A percentile compares a stretch with the other conserved stretches of the same genome.
Conservation (phyloP, 805 yeast genomes). For the Myxozyma neglecta region DNA sequence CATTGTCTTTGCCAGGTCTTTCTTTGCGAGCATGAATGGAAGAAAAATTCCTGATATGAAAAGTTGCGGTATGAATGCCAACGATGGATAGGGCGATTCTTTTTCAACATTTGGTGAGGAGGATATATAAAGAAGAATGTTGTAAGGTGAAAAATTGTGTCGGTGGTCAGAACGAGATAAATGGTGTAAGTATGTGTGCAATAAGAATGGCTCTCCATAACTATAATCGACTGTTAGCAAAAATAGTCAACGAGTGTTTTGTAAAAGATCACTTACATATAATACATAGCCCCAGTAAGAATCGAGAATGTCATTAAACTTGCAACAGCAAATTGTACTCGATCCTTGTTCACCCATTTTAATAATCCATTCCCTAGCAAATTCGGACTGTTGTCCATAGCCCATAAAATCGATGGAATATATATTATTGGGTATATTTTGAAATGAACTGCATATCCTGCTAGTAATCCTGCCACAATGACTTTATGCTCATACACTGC, state of each 20-base stretch:
- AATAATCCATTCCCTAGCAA: slow-evolving; percentile 27
- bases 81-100: slow-evolving; percentile 44
- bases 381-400: slow-evolving; percentile 26
- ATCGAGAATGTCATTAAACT: slow-evolving; percentile 48
- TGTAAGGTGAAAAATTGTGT: slow-evolving; percentile 90
- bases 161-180: slow-evolving; percentile 83
- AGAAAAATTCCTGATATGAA: slow-evolving; percentile 56
- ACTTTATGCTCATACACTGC: slow-evolving; percentile 46
- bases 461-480: slow-evolving; percentile 47
- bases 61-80: slow-evolving; percentile 85
- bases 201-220: slow-evolving; percentile 74
- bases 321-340: slow-evolving; percentile 47
- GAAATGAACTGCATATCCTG: slow-evolving; percentile 84
- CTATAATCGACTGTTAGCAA: not conserved
- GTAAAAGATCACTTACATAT: slow-evolving; percentile 31
- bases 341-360: slow-evolving; percentile 46
- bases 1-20: slow-evolving; percentile 51
- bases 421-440: slow-evolving; percentile 91
- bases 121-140: slow-evolving; percentile 56
- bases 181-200: slow-evolving; percentile 82
- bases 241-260: not conserved
- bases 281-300: slow-evolving; percentile 62
- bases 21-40: slow-evolving; percentile 52
- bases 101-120: slow-evolving; percentile 36
- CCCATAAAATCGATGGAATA: slow-evolving; percentile 54